Evolutionary conservation across 495 filamentous ascomycete species (phyloP).

Genomic region (Lophiotrema nucula): DNA sequence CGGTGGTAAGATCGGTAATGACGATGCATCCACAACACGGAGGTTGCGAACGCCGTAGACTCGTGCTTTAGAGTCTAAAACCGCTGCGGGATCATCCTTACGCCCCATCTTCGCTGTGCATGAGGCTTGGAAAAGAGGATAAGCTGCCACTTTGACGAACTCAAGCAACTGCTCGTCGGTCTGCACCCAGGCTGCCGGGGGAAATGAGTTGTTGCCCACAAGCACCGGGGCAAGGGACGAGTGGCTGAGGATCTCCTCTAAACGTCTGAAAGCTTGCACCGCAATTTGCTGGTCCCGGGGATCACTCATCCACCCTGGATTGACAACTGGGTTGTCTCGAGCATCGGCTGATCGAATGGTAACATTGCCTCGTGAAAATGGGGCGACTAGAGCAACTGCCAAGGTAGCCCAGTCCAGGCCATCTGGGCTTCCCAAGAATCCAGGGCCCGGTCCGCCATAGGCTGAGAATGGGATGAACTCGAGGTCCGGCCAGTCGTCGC

Average conservation of each 20-base stretch:
- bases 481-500: slow-evolving; percentile 12
- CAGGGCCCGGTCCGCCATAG: neutral
- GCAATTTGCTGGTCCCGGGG: slow-evolving; percentile 12
- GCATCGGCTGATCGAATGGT: slow-evolving; percentile 4
- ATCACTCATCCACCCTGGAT: slow-evolving; percentile 6
- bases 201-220: slow-evolving; percentile 46
- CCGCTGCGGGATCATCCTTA: slow-evolving; percentile 49
- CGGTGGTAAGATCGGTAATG: slow-evolving; percentile 52
- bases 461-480: slow-evolving; percentile 2
- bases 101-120: slow-evolving; percentile 56
- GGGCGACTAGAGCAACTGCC: neutral
- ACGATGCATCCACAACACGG: slow-evolving; percentile 59
- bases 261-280: slow-evolving; percentile 6
- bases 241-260: slow-evolving; percentile 2
- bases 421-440: too few relatives aligned
- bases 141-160: slow-evolving; percentile 42
- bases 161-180: slow-evolving; percentile 54
- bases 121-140: slow-evolving; percentile 51
- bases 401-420: neutral
- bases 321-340: slow-evolving; percentile 5
- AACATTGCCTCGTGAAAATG: slow-evolving; percentile 12
- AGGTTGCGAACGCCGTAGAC: slow-evolving; percentile 53
- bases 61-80: slow-evolving; percentile 51
- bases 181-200: slow-evolving; percentile 48
- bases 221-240: slow-evolving; percentile 25